Evolutionary conservation across 148 eudicot species (phyloP).

Genomic region (Pharnaceum exiguum): DNA sequence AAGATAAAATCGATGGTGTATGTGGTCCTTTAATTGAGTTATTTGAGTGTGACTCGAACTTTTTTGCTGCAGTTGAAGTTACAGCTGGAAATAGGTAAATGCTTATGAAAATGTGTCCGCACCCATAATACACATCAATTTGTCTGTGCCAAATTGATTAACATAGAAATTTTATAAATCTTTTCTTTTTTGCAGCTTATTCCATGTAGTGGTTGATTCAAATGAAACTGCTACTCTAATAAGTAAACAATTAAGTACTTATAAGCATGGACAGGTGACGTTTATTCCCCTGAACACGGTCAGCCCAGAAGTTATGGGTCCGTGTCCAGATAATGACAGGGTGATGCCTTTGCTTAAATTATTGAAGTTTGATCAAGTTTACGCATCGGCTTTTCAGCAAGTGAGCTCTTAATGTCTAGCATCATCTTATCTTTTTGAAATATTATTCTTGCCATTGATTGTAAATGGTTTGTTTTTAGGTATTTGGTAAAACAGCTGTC

Average conservation of each 20-base stretch:
- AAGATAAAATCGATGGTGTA: constrained; percentile 53
- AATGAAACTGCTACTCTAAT: constrained; percentile 86
- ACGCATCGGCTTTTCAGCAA: constrained; percentile 78
- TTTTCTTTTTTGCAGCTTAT: constrained; percentile 55
- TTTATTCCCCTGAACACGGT: constrained; percentile 98
- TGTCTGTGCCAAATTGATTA: neutral
- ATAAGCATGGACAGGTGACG: constrained; percentile 89
- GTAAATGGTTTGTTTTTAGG: constrained; percentile 36
- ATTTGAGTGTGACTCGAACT: constrained; percentile 87
- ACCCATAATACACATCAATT: neutral
- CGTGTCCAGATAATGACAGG: constrained; percentile 71
- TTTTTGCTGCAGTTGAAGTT: constrained; percentile 98
- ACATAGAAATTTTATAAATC: neutral
- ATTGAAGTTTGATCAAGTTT: constrained; percentile 41
- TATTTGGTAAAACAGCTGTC: constrained; percentile 87
- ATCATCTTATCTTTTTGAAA: neutral
- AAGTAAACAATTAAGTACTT: constrained; percentile 67
- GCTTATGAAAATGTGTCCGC: neutral
- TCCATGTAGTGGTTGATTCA: constrained; percentile 88
- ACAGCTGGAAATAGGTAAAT: constrained; percentile 95
- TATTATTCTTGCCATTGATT: too few relatives aligned
- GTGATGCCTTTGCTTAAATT: constrained; percentile 79
- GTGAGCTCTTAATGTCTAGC: too few relatives aligned
- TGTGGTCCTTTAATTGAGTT: constrained; percentile 87
- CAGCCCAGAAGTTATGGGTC: constrained; percentile 61